phyloP scores from a whole-genome alignment of 2,329 filamentous ascomycete species.

The Aspergillus sp. region DNA sequence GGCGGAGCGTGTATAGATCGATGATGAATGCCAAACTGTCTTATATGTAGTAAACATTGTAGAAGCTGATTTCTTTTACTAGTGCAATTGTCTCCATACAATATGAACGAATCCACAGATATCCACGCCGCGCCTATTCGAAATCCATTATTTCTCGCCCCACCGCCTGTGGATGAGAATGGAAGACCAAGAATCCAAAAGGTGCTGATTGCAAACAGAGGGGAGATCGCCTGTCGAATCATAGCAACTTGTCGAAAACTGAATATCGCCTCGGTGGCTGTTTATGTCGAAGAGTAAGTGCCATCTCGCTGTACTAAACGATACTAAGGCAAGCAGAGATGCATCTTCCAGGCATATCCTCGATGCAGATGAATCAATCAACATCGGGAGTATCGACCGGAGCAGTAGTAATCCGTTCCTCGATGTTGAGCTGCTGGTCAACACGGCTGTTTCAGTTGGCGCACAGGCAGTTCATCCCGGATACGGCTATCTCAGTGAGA shows the following conservation, averaged over 20 bases:
- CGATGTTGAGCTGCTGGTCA: constrained; percentile 23
- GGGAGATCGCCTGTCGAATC: constrained; percentile 25
- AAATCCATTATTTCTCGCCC: constrained; percentile 12
- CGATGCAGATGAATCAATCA: constrained; percentile 29
- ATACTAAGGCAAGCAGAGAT: constrained; percentile 16
- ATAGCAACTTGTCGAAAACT: constrained; percentile 19
- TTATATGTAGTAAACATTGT: too few species aligned
- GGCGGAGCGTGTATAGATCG: too few species aligned
- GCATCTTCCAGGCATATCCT: constrained; percentile 21
- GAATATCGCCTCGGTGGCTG: constrained; percentile 14
- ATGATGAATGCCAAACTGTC: too few species aligned
- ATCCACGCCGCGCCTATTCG: constrained; percentile 2
- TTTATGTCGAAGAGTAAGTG: constrained; percentile 16
- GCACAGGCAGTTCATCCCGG: constrained; percentile 29
- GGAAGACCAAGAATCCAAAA: constrained; percentile 15
- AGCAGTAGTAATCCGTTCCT: constrained; percentile 20
- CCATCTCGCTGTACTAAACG: background rate
- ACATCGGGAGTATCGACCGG: constrained; percentile 17
- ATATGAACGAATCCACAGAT: too few species aligned
- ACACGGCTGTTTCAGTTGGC: constrained; percentile 14
- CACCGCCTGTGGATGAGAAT: constrained; percentile 4
- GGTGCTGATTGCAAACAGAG: constrained; percentile 22
- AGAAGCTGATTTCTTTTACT: too few species aligned
- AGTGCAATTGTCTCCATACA: too few species aligned
- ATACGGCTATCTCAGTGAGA: constrained; percentile 33